phyloP scores from a whole-genome alignment of 306 rosid species.

The cucumber (Cucumis sativus) region Cucumber_9930_V3 NC_026655.2:2980001-2980500 shows the following conservation, averaged over 20 bases:
- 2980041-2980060: no score
- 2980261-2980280: conserved; percentile 34
- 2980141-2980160: conserved; percentile 25
- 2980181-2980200: conserved; percentile 14
- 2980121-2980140: conserved; percentile 53
- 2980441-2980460: conserved; percentile 75
- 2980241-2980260: conserved; percentile 35
- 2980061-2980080: no score
- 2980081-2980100: background rate
- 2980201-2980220: conserved; percentile 45
- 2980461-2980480: conserved; percentile 84
- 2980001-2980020: background rate
- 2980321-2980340: conserved; percentile 49
- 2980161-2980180: conserved; percentile 76
- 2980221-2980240: conserved; percentile 37
- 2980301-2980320: conserved; percentile 42
- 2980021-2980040: no score
- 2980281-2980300: conserved; percentile 33
- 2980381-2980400: conserved; percentile 56
- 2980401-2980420: conserved; percentile 69
- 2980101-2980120: conserved; percentile 25
- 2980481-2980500: conserved; percentile 74
- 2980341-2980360: conserved; percentile 66
- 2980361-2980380: conserved; percentile 43
- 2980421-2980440: conserved; percentile 58